Percentiles rank a stretch among this genome's conserved stretches.
Evolutionary conservation across 805 yeast genomes (phyloP).

Genomic region (Ogataea ramenticola): DNA sequence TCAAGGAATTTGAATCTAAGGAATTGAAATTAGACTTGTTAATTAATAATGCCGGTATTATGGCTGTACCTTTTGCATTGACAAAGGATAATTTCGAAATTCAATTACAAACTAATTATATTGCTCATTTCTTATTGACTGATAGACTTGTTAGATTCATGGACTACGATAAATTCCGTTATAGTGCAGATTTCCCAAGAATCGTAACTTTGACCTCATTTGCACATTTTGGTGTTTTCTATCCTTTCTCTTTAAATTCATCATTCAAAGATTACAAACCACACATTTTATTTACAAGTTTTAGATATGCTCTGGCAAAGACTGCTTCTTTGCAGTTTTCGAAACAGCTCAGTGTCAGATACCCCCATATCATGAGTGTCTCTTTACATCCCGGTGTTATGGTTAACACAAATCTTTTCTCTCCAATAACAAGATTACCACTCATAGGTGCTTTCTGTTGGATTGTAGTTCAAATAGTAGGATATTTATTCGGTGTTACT

Average conservation of each 20-base stretch:
- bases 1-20: constrained; percentile 32
- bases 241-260: constrained; percentile 39
- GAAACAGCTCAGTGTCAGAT: constrained; percentile 52
- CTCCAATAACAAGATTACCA: constrained; percentile 74
- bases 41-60: constrained; percentile 73
- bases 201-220: constrained; percentile 59
- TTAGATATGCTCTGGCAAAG: constrained; percentile 72
- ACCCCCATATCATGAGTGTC: constrained; percentile 57
- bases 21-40: constrained; percentile 54
- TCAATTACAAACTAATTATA: constrained; percentile 72
- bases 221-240: constrained; percentile 50
- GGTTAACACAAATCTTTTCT: constrained; percentile 70
- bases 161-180: constrained; percentile 10
- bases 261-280: constrained; percentile 52
- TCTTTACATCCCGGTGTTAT: constrained; percentile 82
- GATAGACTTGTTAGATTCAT: constrained; percentile 49
- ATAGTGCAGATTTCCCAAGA: constrained; percentile 32
- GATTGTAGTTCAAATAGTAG: constrained; percentile 64
- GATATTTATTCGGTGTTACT: constrained; percentile 61
- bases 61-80: constrained; percentile 61
- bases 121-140: constrained; percentile 68
- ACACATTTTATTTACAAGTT: constrained; percentile 64
- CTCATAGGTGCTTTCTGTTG: constrained; percentile 70
- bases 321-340: constrained; percentile 71
- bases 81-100: constrained; percentile 66